phyloP scores from a whole-genome alignment of 768 basidiomycete genomes.

The Lactarius pseudohatsudake region DNA sequence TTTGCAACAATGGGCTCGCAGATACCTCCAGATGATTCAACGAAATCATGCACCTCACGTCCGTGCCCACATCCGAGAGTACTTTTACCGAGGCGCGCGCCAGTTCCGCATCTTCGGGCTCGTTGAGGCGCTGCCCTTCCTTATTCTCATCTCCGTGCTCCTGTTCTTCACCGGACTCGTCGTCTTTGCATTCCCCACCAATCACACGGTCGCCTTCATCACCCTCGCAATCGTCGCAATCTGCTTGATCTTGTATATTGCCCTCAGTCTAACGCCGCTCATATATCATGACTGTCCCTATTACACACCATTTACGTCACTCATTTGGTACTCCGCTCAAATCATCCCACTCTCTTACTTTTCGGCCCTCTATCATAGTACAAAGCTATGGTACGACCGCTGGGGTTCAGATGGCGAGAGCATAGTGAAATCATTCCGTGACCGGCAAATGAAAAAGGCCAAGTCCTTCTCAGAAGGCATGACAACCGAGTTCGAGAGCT shows the following conservation, averaged over 20 bases:
- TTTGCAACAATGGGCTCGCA: slow-evolving; percentile 9
- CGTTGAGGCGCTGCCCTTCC: slow-evolving; percentile 38
- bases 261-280: neutral
- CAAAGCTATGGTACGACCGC: neutral
- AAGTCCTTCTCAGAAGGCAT: neutral
- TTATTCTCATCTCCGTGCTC: neutral
- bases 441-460: neutral
- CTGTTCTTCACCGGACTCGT: slow-evolving; percentile 10
- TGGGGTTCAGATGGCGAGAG: neutral
- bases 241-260: neutral
- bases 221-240: neutral
- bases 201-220: neutral
- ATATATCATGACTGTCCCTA: slow-evolving; percentile 1
- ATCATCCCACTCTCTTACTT: neutral
- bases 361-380: neutral
- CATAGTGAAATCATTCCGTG: neutral
- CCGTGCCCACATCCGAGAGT: slow-evolving; percentile 11
- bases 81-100: slow-evolving; percentile 41
- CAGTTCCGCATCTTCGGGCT: slow-evolving; percentile 42
- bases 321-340: neutral
- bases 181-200: slow-evolving; percentile 5
- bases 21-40: neutral
- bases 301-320: neutral
- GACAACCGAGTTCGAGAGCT: neutral
- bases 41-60: neutral